These are phyloP conservation scores for Oryza glumipatula DNA, from an alignment of 176 grass and related monocot genomes.

Conservation along the genomic window DNA sequence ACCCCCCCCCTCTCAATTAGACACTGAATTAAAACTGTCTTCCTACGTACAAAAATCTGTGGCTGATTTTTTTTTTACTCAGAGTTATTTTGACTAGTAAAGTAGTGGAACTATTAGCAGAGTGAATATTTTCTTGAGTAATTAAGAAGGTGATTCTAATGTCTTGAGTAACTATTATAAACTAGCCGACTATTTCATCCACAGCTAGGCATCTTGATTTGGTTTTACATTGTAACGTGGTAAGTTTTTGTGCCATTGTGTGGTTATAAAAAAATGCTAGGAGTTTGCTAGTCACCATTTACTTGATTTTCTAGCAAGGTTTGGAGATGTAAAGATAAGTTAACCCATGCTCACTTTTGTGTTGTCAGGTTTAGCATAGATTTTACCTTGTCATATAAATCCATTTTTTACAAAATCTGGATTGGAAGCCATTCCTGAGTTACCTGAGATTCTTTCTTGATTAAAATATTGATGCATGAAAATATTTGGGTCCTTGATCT, in stretches of 20 bases:
- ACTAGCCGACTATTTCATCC: not conserved
- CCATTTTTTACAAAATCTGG: not conserved
- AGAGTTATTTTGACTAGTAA: conserved; percentile 13
- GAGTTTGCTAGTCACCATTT: not conserved
- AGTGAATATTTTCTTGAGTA: not conserved
- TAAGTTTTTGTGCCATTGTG: not conserved
- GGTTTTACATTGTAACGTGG: not conserved
- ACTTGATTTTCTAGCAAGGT: conserved; percentile 13
- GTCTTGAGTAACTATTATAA: not conserved
- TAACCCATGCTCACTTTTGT: not conserved
- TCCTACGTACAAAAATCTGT: conserved; percentile 18
- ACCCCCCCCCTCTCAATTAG: not conserved
- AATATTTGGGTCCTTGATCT: not conserved
- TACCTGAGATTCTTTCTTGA: not conserved
- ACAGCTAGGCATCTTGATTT: not conserved
- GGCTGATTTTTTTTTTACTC: not conserved
- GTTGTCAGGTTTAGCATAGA: not conserved
- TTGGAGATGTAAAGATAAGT: not conserved
- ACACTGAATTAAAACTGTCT: conserved; percentile 1
- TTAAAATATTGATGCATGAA: not conserved
- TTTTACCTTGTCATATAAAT: not conserved
- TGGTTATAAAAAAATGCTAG: not conserved
- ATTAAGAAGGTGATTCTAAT: conserved; percentile 3
- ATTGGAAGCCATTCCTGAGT: not conserved
- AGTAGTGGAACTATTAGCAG: not conserved